phyloP scores from a whole-genome alignment of 805 yeast species.

The Starmerella powellii region DNA sequence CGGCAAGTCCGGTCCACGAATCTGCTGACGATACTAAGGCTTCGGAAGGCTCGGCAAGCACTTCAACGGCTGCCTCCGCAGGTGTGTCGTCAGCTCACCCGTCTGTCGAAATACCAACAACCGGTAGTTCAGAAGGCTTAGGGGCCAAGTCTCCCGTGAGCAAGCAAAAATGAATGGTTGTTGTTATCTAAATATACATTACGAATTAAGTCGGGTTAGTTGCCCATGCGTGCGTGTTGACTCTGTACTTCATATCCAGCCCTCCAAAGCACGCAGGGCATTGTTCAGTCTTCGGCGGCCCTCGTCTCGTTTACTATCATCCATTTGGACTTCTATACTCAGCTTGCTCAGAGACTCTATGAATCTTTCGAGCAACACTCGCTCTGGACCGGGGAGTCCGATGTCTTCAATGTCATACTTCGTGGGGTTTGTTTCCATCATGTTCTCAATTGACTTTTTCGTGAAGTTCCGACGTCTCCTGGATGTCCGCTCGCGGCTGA shows the following conservation, averaged over 20 bases:
- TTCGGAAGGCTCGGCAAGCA: too few relatives aligned
- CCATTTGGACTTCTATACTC: slow-evolving; percentile 82
- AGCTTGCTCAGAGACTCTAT: slow-evolving; percentile 75
- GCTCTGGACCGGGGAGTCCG: slow-evolving; percentile 64
- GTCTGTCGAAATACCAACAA: too few relatives aligned
- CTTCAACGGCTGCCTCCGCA: too few relatives aligned
- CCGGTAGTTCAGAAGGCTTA: too few relatives aligned
- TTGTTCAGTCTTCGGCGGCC: slow-evolving; percentile 69
- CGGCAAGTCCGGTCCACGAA: too few relatives aligned
- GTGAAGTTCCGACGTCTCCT: slow-evolving; percentile 16
- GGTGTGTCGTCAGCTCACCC: too few relatives aligned
- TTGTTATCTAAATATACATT: too few relatives aligned
- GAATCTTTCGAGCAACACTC: slow-evolving; percentile 67
- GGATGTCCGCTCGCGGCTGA: background rate
- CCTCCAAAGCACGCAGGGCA: slow-evolving; percentile 79
- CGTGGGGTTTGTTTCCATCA: slow-evolving; percentile 23
- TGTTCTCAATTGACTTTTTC: slow-evolving; percentile 21
- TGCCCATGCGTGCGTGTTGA: too few relatives aligned
- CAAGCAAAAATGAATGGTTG: too few relatives aligned
- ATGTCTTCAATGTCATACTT: slow-evolving; percentile 52
- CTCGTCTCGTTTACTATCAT: slow-evolving; percentile 65
- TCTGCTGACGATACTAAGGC: too few relatives aligned
- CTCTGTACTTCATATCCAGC: slow-evolving; percentile 39
- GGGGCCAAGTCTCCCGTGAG: too few relatives aligned
- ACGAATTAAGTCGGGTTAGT: too few relatives aligned